A percentile compares a stretch with the other conserved stretches of the same genome.
Evolutionary conservation across 2,329 filamentous ascomycete species (phyloP).

Genomic region (Chrysoporthe deuterocubensis): DNA sequence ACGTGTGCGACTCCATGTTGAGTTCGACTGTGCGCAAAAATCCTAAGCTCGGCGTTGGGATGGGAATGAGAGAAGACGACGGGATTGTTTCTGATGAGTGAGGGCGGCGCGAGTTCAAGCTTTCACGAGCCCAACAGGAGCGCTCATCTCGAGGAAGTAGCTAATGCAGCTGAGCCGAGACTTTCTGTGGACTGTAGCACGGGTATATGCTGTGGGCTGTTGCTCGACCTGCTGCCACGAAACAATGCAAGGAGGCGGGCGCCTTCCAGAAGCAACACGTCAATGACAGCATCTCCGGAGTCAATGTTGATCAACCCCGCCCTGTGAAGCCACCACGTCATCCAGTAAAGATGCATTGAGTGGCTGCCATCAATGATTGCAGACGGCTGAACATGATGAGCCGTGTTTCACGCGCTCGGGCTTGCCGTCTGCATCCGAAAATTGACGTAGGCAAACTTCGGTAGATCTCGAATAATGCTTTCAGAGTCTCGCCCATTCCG

Average conservation of each 20-base stretch:
- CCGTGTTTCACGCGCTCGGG: slow-evolving; percentile 9
- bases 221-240: background rate
- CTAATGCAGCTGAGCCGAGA: background rate
- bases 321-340: background rate
- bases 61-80: background rate
- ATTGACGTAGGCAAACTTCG: background rate
- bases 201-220: background rate
- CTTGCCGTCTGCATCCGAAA: background rate
- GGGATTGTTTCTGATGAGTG: background rate
- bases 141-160: background rate
- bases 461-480: background rate
- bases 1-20: slow-evolving; percentile 4
- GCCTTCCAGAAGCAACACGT: background rate
- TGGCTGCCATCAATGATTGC: slow-evolving; percentile 1
- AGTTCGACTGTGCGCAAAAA: background rate
- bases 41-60: background rate
- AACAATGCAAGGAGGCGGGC: background rate
- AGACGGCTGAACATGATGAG: background rate
- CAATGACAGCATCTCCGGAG: background rate
- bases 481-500: background rate
- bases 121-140: background rate
- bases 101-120: background rate
- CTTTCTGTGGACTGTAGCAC: background rate
- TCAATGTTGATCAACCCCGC: background rate
- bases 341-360: background rate